Evolutionary conservation across 2,329 filamentous ascomycete genomes (phyloP).

Genomic region (Diplocarpon mali): DNA sequence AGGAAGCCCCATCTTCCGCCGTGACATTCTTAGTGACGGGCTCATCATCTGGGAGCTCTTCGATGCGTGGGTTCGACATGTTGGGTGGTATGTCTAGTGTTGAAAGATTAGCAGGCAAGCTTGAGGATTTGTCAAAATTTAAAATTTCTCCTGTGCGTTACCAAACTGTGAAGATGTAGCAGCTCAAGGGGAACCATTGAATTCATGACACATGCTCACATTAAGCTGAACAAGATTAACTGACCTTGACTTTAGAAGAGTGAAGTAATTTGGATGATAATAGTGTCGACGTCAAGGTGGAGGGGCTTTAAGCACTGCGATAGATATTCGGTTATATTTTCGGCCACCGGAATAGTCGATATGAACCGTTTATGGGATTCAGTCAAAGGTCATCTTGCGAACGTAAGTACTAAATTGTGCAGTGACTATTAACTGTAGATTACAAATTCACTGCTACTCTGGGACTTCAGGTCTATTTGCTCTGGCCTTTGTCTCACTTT

Average conservation of each 20-base stretch:
- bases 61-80: slow-evolving; percentile 97
- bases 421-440: too few species aligned
- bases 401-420: too few species aligned
- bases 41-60: slow-evolving; percentile 92
- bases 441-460: neutral
- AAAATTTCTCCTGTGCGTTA: slow-evolving; percentile 22
- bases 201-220: neutral
- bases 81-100: slow-evolving; percentile 34
- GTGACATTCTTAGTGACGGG: slow-evolving; percentile 63
- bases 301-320: slow-evolving; percentile 15
- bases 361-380: too few species aligned
- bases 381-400: too few species aligned
- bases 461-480: neutral
- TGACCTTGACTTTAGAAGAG: slow-evolving; percentile 12
- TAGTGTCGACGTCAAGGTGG: slow-evolving; percentile 4
- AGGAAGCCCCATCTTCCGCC: slow-evolving; percentile 60
- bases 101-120: slow-evolving; percentile 17
- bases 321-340: slow-evolving; percentile 19
- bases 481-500: neutral
- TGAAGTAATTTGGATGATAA: slow-evolving; percentile 6
- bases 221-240: slow-evolving; percentile 1
- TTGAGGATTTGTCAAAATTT: slow-evolving; percentile 11
- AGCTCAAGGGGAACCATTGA: neutral
- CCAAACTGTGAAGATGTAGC: neutral
- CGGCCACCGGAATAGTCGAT: slow-evolving; percentile 7